Evolutionary conservation across 2,329 filamentous ascomycete species (phyloP).

Genomic region (Ophiostoma angusticollis): DNA sequence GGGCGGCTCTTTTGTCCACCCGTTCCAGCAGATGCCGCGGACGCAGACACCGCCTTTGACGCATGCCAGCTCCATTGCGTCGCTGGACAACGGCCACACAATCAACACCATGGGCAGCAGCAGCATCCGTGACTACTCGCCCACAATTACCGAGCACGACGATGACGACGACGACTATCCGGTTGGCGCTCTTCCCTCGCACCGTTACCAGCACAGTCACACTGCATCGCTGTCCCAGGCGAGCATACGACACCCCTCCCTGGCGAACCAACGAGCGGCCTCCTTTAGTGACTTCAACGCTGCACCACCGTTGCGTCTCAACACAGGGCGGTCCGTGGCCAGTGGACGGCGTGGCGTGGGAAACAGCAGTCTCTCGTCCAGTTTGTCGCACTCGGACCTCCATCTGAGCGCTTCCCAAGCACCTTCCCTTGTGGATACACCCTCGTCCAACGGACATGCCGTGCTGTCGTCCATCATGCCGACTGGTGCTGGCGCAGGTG

Average conservation of each 20-base stretch:
- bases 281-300: constrained; percentile 27
- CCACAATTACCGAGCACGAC: constrained; percentile 42
- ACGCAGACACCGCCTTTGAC: constrained; percentile 47
- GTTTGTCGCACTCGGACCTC: constrained; percentile 33
- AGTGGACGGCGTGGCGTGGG: constrained; percentile 7
- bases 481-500: constrained; percentile 18
- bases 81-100: constrained; percentile 30
- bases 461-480: constrained; percentile 13
- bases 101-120: constrained; percentile 23
- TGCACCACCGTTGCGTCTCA: constrained; percentile 25
- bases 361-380: constrained; percentile 25
- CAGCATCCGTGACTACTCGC: constrained; percentile 37
- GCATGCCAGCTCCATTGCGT: constrained; percentile 43
- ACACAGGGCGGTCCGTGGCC: constrained; percentile 20
- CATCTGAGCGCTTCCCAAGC: constrained; percentile 22
- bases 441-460: constrained; percentile 10
- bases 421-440: constrained; percentile 16
- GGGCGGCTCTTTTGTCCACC: constrained; percentile 44
- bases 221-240: constrained; percentile 17
- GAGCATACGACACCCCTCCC: constrained; percentile 24
- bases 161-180: constrained; percentile 25
- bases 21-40: constrained; percentile 51
- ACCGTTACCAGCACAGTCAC: constrained; percentile 18
- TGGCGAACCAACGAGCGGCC: constrained; percentile 27
- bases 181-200: constrained; percentile 10